phyloP scores from a whole-genome alignment of 768 basidiomycete genomes.

The Lanmaoa rubissima region DNA sequence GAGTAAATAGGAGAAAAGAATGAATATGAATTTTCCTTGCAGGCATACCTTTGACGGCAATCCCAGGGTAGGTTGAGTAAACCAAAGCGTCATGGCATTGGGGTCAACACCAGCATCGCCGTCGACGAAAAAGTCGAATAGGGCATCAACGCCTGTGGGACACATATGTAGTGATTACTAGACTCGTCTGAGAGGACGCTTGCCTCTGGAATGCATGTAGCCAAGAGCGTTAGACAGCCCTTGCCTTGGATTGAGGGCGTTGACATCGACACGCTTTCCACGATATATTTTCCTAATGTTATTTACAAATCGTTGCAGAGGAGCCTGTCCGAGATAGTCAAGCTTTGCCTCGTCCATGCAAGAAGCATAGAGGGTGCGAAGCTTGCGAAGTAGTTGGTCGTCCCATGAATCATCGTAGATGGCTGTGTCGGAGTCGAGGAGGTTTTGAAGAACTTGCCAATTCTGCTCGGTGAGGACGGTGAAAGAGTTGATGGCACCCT shows the following conservation, averaged over 20 bases:
- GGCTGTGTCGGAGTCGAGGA: slow-evolving; percentile 53
- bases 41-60: slow-evolving; percentile 77
- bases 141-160: slow-evolving; percentile 61
- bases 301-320: slow-evolving; percentile 65
- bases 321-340: slow-evolving; percentile 68
- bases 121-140: slow-evolving; percentile 83
- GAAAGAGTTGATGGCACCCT: slow-evolving; percentile 70
- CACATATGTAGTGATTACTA: neutral
- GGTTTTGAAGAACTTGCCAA: slow-evolving; percentile 68
- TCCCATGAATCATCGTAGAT: slow-evolving; percentile 46
- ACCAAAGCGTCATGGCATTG: slow-evolving; percentile 81
- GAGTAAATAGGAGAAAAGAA: neutral
- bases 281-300: slow-evolving; percentile 60
- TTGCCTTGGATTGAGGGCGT: slow-evolving; percentile 35
- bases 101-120: slow-evolving; percentile 88
- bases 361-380: slow-evolving; percentile 70
- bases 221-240: slow-evolving; percentile 82
- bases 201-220: slow-evolving; percentile 85
- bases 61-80: slow-evolving; percentile 76
- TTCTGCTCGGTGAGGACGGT: slow-evolving; percentile 72
- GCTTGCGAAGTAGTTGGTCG: slow-evolving; percentile 57
- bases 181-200: slow-evolving; percentile 14
- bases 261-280: slow-evolving; percentile 45
- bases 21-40: neutral
- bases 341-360: slow-evolving; percentile 81